phyloP scores from a whole-genome alignment of 106 monocot species.

The Phalaenopsis equestris region DNA sequence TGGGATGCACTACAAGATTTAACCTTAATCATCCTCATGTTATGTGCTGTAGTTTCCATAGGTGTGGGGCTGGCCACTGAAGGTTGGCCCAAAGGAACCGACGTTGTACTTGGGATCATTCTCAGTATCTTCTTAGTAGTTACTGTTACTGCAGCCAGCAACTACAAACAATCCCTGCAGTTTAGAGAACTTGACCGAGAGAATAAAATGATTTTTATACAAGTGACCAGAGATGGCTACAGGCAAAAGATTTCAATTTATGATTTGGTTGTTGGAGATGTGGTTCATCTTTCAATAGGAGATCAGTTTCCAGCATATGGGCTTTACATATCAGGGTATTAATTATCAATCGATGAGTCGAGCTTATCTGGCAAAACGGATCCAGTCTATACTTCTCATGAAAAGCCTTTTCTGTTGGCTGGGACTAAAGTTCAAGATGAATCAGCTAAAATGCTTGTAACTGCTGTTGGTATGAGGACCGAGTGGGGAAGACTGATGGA shows the following conservation, averaged over 20 bases:
- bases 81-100: conserved; percentile 80
- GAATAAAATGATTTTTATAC: conserved; percentile 85
- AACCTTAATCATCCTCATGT: conserved; percentile 73
- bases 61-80: conserved; percentile 73
- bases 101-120: conserved; percentile 84
- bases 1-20: conserved; percentile 83
- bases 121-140: conserved; percentile 82
- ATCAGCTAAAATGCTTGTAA: conserved; percentile 82
- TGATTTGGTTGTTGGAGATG: conserved; percentile 89
- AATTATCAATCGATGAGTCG: conserved; percentile 76
- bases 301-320: conserved; percentile 92
- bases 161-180: conserved; percentile 86
- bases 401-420: conserved; percentile 75
- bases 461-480: conserved; percentile 90
- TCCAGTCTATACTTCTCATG: conserved; percentile 48
- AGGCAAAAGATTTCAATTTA: conserved; percentile 76
- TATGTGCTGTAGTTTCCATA: conserved; percentile 70
- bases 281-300: conserved; percentile 86
- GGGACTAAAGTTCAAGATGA: conserved; percentile 98
- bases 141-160: conserved; percentile 71
- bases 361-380: conserved; percentile 90
- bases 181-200: conserved; percentile 82
- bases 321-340: conserved; percentile 68
- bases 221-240: conserved; percentile 80
- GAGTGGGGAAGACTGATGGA: conserved; percentile 95